Evolutionary conservation across 495 filamentous ascomycete species (phyloP), one percentile per base, ranked within the genome.

Genomic region (Neurospora sp.): DNA sequence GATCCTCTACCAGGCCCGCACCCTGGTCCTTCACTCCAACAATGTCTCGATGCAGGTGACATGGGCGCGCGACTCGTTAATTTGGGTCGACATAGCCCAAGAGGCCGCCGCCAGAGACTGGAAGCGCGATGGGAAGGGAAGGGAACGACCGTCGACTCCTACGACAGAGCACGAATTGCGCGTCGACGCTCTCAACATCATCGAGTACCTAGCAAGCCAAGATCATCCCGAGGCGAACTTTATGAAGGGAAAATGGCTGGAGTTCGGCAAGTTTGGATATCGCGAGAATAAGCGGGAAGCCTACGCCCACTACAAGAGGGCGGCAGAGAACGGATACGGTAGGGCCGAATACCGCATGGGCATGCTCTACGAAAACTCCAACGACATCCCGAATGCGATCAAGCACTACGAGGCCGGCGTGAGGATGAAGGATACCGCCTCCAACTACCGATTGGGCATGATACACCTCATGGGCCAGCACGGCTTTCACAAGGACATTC

Each of bases 11-110:
- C 89, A 89, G 78, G 93, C 93, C 48, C 91, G 96, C 46, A 81
- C 90, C 72, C 86, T 91, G 59, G 94, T 99, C 22, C 85, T 99
- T 73, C 94, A 93, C 74, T 98, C 96, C 41, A 94, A 96, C 75
- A 94, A 99, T 78, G 94, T 95, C 41, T 91, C 97, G 73, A 95
- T 97, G 91, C 96, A 99, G 85, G 84, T 99, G 73, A 91, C 92
- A 40, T 99, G 96, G 96, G 96, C 96, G 48, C 91, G 97, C 79
- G 96, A 98, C 82, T 89, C 93, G 35, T 85, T 99, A 68, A 88
- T 91, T 53, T 97, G 93, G 83, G 92, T 96, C 44, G 96, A 98
- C 80, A 90, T 94, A 71, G 88, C 93, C 53, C 86, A 89, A 70
- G 84, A 91, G 86, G 81, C 90, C 88, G 77, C 89, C 87, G 80